A percentile compares a stretch with the other conserved stretches of the same genome.
Conservation (phyloP, 129 eudicot genomes). For the Flaveria brownii region DNA sequence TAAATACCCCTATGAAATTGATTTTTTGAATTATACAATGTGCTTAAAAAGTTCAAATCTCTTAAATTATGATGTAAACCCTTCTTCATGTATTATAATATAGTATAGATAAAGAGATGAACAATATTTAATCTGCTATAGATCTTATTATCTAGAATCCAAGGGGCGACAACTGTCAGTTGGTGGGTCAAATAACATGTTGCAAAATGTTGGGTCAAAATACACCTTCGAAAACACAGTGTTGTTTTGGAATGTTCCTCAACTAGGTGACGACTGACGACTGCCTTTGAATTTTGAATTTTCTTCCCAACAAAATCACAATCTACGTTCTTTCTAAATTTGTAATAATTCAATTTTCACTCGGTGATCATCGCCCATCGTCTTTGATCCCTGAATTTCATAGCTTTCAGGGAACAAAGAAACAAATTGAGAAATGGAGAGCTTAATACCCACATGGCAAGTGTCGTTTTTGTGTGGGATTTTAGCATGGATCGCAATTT, state of each 20-base stretch:
- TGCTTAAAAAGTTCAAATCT: too few relatives aligned
- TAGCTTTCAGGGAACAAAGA: background rate
- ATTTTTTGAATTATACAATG: too few relatives aligned
- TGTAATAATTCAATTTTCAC: background rate
- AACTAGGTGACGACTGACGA: conserved; percentile 16
- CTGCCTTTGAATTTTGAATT: conserved; percentile 13
- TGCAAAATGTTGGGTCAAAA: conserved; percentile 17
- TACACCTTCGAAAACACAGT: background rate
- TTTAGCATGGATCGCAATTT: conserved; percentile 59
- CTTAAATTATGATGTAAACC: too few relatives aligned
- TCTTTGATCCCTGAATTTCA: conserved; percentile 19
- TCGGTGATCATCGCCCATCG: background rate
- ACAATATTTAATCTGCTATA: too few relatives aligned
- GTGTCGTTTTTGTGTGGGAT: conserved; percentile 55
- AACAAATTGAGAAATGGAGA: conserved; percentile 47
- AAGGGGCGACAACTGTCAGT: too few relatives aligned
- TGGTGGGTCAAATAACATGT: conserved; percentile 18
- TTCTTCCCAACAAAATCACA: conserved; percentile 20
- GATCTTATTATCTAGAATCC: too few relatives aligned
- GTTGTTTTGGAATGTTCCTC: conserved; percentile 27
- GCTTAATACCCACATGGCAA: conserved; percentile 66
- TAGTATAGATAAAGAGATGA: too few relatives aligned
- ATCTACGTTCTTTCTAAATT: conserved; percentile 8
- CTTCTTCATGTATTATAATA: too few relatives aligned
- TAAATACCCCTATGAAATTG: too few relatives aligned